Evolutionary conservation across 2,329 filamentous ascomycete genomes (phyloP).

Genomic region (Pseudovirgaria hyperparasitica): DNA sequence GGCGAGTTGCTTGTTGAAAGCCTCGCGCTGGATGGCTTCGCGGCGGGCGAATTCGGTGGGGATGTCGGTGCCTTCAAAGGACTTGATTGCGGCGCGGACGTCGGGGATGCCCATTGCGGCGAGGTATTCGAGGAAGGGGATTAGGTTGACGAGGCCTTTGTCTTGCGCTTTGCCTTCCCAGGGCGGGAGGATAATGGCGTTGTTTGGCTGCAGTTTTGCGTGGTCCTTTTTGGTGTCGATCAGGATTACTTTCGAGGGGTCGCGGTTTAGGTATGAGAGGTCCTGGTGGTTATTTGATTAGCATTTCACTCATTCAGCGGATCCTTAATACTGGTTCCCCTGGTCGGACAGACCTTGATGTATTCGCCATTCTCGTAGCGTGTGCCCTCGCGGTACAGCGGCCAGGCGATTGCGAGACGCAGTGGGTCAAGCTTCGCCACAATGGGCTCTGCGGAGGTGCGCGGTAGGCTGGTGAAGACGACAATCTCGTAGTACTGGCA

Average conservation of each 20-base stretch:
- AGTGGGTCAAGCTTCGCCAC: conserved; percentile 91
- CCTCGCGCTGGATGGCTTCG: conserved; percentile 72
- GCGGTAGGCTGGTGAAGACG: conserved; percentile 83
- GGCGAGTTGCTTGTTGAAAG: conserved; percentile 68
- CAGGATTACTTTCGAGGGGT: conserved; percentile 88
- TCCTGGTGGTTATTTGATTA: conserved; percentile 45
- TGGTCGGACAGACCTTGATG: conserved; percentile 58
- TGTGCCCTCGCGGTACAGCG: conserved; percentile 90
- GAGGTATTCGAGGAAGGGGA: conserved; percentile 95
- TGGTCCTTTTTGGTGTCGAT: conserved; percentile 77
- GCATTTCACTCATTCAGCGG: not conserved
- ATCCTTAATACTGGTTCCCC: not conserved
- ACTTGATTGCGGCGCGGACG: conserved; percentile 73
- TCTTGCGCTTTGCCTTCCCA: conserved; percentile 80
- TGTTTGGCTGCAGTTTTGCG: conserved; percentile 85
- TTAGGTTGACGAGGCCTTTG: conserved; percentile 73
- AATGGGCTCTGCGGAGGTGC: conserved; percentile 71
- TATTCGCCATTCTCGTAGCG: conserved; percentile 94
- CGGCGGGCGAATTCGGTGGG: conserved; percentile 80
- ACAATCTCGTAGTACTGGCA: conserved; percentile 98
- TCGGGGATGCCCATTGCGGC: conserved; percentile 87
- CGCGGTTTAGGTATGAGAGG: conserved; percentile 92
- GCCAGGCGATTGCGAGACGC: conserved; percentile 91
- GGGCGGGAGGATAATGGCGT: conserved; percentile 80
- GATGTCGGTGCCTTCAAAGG: conserved; percentile 80